Percentiles rank a stretch among this genome's conserved stretches.
Evolutionary conservation across 805 yeast genomes (phyloP).

Genomic region (Candida schatavii): DNA sequence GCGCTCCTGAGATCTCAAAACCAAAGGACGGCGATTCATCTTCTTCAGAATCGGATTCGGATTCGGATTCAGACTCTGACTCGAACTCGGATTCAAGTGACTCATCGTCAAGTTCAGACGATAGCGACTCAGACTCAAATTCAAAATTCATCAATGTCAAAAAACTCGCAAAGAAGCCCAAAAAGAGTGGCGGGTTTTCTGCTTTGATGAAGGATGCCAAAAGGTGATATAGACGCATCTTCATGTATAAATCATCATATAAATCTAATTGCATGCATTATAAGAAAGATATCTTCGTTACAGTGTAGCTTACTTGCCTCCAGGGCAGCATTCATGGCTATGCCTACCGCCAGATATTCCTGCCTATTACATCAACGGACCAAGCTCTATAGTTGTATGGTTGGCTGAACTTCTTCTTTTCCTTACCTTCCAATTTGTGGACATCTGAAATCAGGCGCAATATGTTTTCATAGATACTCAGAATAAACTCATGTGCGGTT

Average conservation of each 20-base stretch:
- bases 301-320: too few species aligned
- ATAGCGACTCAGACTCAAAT: constrained; percentile 4
- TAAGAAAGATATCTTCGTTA: too few species aligned
- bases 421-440: constrained; percentile 7
- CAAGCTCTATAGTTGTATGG: constrained; percentile 26
- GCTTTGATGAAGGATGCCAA: constrained; percentile 29
- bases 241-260: background rate
- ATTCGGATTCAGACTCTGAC: constrained; percentile 9
- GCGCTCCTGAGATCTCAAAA: background rate
- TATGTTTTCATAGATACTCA: constrained; percentile 27
- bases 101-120: constrained; percentile 7
- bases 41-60: constrained; percentile 4
- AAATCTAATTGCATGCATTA: too few species aligned
- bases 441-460: constrained; percentile 23
- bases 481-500: constrained; percentile 32
- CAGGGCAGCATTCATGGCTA: too few species aligned
- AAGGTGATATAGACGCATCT: constrained; percentile 7
- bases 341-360: constrained; percentile 14
- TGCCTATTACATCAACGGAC: constrained; percentile 35
- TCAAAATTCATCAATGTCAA: constrained; percentile 26
- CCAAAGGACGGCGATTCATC: constrained; percentile 1
- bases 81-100: constrained; percentile 8
- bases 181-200: constrained; percentile 28
- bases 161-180: constrained; percentile 15
- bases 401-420: constrained; percentile 11